phyloP scores from a whole-genome alignment of 108 stramenopile species.

The Bacterosira constricta region DNA sequence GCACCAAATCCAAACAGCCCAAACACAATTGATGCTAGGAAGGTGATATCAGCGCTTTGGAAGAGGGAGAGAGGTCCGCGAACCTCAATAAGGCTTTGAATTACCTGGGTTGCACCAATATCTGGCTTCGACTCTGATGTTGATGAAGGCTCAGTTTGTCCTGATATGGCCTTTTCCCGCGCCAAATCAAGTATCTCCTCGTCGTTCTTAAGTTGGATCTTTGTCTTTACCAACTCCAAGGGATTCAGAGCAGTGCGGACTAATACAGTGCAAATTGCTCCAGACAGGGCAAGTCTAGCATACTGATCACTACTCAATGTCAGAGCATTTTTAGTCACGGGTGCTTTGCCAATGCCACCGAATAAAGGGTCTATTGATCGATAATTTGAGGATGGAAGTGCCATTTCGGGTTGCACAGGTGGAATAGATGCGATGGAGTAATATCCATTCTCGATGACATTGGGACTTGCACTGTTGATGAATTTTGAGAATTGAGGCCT shows the following conservation, averaged over 20 bases:
- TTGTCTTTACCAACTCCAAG: slow-evolving; percentile 89
- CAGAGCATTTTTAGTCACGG: slow-evolving; percentile 72
- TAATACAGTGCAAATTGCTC: slow-evolving; percentile 84
- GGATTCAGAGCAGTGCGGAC: slow-evolving; percentile 86
- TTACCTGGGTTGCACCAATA: slow-evolving; percentile 63
- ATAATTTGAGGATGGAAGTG: slow-evolving; percentile 52
- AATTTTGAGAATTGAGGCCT: slow-evolving; percentile 58
- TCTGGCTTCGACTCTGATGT: slow-evolving; percentile 20
- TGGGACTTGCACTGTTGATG: background rate
- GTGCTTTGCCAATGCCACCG: slow-evolving; percentile 76
- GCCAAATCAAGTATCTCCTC: slow-evolving; percentile 63
- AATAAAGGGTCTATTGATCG: slow-evolving; percentile 84
- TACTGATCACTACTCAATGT: slow-evolving; percentile 75
- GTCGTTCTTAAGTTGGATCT: slow-evolving; percentile 81
- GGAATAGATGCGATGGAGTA: slow-evolving; percentile 69
- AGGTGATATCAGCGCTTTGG: slow-evolving; percentile 91
- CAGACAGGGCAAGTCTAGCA: slow-evolving; percentile 70
- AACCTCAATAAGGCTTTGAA: slow-evolving; percentile 60
- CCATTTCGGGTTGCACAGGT: slow-evolving; percentile 22
- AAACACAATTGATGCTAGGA: slow-evolving; percentile 83
- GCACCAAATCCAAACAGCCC: slow-evolving; percentile 91
- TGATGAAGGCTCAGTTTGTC: slow-evolving; percentile 5
- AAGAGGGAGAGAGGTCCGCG: slow-evolving; percentile 73
- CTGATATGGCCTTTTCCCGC: slow-evolving; percentile 20
- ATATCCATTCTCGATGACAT: slow-evolving; percentile 26